These are phyloP conservation scores for Sideroxylon spinosum DNA, from an alignment of 179 eudicot genomes.

Conservation along the genomic window DNA sequence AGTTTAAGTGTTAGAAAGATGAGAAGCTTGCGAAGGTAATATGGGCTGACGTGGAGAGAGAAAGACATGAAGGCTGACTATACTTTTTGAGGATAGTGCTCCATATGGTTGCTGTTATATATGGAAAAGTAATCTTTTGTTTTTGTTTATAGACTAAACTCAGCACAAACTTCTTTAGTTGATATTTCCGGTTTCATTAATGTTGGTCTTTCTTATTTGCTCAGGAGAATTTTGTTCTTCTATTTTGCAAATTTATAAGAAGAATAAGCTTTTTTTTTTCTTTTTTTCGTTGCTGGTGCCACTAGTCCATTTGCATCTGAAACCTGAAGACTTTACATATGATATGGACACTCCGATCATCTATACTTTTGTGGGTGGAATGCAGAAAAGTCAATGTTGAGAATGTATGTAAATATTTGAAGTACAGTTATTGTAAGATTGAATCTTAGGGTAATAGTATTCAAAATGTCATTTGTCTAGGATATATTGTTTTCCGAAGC, in stretches of 20 bases:
- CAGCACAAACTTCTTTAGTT: neutral
- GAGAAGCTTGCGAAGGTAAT: neutral
- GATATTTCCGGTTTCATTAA: neutral
- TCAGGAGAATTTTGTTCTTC: neutral
- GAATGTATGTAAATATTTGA: neutral
- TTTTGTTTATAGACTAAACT: neutral
- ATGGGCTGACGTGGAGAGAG: neutral
- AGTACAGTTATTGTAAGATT: neutral
- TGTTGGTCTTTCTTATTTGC: neutral
- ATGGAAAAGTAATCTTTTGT: neutral
- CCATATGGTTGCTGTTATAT: neutral
- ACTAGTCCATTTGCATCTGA: neutral
- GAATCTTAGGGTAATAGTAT: neutral
- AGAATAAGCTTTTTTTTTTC: neutral
- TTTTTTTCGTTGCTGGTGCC: too few species aligned
- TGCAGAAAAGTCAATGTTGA: neutral
- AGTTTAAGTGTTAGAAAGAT: neutral
- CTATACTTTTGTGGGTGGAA: constrained; percentile 1
- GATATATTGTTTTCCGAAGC: neutral
- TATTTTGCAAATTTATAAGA: neutral
- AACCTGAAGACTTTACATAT: neutral
- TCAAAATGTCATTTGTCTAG: neutral
- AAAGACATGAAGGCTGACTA: neutral
- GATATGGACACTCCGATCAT: neutral
- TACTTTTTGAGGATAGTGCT: neutral